Base-by-base conservation (phyloP, 2,329 filamentous ascomycete species). In the Exserohilum rostratum region DNA sequence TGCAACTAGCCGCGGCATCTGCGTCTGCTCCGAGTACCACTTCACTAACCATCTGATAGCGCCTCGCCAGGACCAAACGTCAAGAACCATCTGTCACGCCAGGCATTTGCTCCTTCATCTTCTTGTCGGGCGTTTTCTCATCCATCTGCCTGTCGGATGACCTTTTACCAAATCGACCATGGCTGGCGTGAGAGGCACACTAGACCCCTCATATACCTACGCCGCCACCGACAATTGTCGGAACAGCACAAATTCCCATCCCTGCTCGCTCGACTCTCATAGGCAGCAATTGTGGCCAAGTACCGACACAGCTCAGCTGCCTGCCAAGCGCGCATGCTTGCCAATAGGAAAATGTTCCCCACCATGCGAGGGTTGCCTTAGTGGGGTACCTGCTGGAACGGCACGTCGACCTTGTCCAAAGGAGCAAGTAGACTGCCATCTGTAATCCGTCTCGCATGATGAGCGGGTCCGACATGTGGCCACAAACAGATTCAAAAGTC, bases 1-100 rank as follows among this genome's bases (percentile, higher is more conserved):
- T 53, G 50, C 50, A 30, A 22, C 50, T 53, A 53, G 43, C 34
- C 50, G 29, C 43, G 29, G 50, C 35, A 49, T 34, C 25, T 47
- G 15, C 6, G 6, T 5, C 34, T 37, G 13, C 31, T 13, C 31
- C 31, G 31, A 33, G 31, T 12, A 39, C 37, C n/a, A 15, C 46
- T 6, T 34, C n/a, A 2, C 37, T 43, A n/a, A 17, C 20, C n/a
- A 25, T 29, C 25, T 15, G 22, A 25, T 25, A 25, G 22, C 7
- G 22, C 22, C 7, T 25, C 22, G 22, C 7, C 22, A 25, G 4
- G 22, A 25, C n/a, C n/a, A n/a, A n/a, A n/a, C n/a, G n/a, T n/a
- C n/a, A n/a, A n/a, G n/a, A n/a, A n/a, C n/a, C n/a, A n/a, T n/a
- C n/a, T n/a, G n/a, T n/a, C n/a, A n/a, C n/a, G n/a, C n/a, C n/a